Evolutionary conservation across 805 yeast genomes (phyloP).

Genomic region (Metschnikowia shivogae): DNA sequence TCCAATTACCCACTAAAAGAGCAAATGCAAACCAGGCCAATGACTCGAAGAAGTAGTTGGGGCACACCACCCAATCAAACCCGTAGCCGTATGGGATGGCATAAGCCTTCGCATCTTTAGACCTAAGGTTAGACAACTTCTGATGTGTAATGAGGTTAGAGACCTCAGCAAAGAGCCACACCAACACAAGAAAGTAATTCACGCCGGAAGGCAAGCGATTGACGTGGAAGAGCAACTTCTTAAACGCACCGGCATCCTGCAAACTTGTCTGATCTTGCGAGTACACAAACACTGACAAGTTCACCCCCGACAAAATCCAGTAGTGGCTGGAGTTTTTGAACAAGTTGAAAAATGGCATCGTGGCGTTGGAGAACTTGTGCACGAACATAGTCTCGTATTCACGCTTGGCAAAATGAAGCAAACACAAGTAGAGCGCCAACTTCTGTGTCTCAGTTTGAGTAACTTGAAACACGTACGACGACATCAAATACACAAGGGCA

Average conservation of each 20-base stretch:
- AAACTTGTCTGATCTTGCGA: slow-evolving; percentile 16
- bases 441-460: slow-evolving; percentile 46
- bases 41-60: slow-evolving; percentile 89
- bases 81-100: slow-evolving; percentile 81
- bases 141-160: slow-evolving; percentile 73
- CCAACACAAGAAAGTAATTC: slow-evolving; percentile 32
- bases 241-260: slow-evolving; percentile 17
- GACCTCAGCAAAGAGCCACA: slow-evolving; percentile 59
- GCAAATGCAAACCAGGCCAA: slow-evolving; percentile 71
- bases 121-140: slow-evolving; percentile 56
- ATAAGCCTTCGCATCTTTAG: slow-evolving; percentile 50
- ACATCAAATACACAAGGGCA: slow-evolving; percentile 51
- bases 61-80: slow-evolving; percentile 78
- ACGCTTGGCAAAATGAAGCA: slow-evolving; percentile 81
- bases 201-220: slow-evolving; percentile 34
- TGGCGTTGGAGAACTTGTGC: slow-evolving; percentile 80
- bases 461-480: slow-evolving; percentile 13
- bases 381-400: slow-evolving; percentile 82
- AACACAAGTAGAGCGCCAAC: slow-evolving; percentile 49
- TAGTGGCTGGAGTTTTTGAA: slow-evolving; percentile 90
- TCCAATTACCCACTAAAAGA: slow-evolving; percentile 70
- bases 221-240: slow-evolving; percentile 40
- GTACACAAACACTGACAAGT: slow-evolving; percentile 48
- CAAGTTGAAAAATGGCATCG: slow-evolving; percentile 87
- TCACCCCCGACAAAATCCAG: slow-evolving; percentile 82